Conservation (phyloP, 2,329 filamentous ascomycete species). For the Botrytis deweyae region DNA sequence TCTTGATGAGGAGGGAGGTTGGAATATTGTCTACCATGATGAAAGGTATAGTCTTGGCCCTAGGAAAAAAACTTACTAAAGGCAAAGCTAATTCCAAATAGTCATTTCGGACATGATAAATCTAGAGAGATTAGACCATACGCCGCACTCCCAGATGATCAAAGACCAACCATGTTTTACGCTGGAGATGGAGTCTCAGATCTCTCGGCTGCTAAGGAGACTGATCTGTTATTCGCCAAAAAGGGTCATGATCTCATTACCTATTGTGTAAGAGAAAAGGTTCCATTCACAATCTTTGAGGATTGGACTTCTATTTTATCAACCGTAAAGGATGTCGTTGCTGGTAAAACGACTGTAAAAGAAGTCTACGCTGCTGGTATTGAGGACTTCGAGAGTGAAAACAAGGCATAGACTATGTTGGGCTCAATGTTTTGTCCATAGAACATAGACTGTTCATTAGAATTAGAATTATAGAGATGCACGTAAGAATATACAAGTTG, state of each 20-base stretch:
- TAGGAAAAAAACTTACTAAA: neutral
- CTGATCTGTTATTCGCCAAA: slow-evolving; percentile 91
- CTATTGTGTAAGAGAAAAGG: slow-evolving; percentile 79
- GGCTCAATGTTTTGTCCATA: slow-evolving; percentile 6
- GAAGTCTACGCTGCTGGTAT: slow-evolving; percentile 56
- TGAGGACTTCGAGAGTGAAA: slow-evolving; percentile 33
- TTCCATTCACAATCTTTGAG: slow-evolving; percentile 85
- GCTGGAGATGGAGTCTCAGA: slow-evolving; percentile 94
- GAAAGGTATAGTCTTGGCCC: slow-evolving; percentile 57
- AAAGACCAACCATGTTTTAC: slow-evolving; percentile 85
- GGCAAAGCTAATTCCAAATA: slow-evolving; percentile 18
- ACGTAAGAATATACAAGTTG: neutral
- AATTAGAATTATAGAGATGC: slow-evolving; percentile 14
- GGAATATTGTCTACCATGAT: slow-evolving; percentile 87
- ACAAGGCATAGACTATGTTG: slow-evolving; percentile 21
- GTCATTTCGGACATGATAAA: slow-evolving; percentile 92
- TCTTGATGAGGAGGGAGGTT: slow-evolving; percentile 78
- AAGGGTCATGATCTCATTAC: slow-evolving; percentile 82
- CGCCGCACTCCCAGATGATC: slow-evolving; percentile 62
- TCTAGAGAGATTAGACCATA: slow-evolving; percentile 88
- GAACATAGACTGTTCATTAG: slow-evolving; percentile 21
- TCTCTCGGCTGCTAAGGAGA: slow-evolving; percentile 87
- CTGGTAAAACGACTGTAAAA: slow-evolving; percentile 67
- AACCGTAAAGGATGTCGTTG: slow-evolving; percentile 74
- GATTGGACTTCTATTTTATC: slow-evolving; percentile 78